Base-by-base conservation (phyloP, 2,329 filamentous ascomycete species). In the Hymenoscyphus infarciens region DNA sequence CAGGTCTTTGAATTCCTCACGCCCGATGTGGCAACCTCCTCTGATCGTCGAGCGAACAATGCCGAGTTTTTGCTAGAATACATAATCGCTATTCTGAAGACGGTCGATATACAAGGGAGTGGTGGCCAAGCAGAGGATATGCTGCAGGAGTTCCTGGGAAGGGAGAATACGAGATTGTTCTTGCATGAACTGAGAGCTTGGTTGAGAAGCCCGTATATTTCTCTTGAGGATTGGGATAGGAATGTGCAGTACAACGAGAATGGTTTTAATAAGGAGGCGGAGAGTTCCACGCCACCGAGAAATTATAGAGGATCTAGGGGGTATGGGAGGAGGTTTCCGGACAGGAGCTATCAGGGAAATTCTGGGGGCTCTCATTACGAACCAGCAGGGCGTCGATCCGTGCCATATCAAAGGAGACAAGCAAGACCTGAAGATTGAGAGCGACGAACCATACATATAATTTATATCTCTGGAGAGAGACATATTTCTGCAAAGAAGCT, bases 31-130 rank as follows among this genome's bases (percentile, higher is more conserved):
- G 38, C 67, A 1, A 64, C 67, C 0, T 69, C 64, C 29, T 61
- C 63, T 2, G 74, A 73, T 57, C 77, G 82, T 42, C 77, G 84
- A 49, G 82, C 82, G 5, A 87, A 84, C 67, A 94, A 93, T 70
- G 85, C 89, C 7, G 92, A 96, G 71, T 96, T 93, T 66, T 75
- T 97, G 11, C 82, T 97, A 10, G 91, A 96, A 71, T 97, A 96
- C 74, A 85, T 96, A 60, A 77, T 97, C 49, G 89, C 89, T 10
- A 89, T 97, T 25, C 77, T 97, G 63, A 93, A 91, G 74, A 91
- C 87, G 0, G 85, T 95, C 16, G 92, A 97, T 71, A 81, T 93
- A 4, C 92, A 92, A 75, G 90, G 86, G 3, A 91, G 89, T 65
- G 83, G 83, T 45, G 92, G 92, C 0, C 86, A 90, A 69, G 91